Evolutionary conservation across 805 yeast genomes (phyloP).

Genomic region (Teunomyces pallodes): DNA sequence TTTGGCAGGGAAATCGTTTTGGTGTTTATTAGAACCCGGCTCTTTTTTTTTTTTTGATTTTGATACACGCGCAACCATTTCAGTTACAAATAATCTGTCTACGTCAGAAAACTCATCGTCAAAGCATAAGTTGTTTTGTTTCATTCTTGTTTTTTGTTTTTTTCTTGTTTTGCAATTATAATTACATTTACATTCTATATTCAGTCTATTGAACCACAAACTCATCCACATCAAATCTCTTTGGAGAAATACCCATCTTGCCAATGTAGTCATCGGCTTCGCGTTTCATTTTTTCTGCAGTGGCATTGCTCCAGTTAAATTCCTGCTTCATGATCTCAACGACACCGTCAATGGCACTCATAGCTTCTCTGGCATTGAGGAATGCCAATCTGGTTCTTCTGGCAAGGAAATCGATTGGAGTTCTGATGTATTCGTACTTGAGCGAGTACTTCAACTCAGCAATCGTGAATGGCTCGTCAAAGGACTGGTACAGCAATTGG

Average conservation of each 20-base stretch:
- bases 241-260: constrained; percentile 50
- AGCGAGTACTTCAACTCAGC: constrained; percentile 86
- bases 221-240: constrained; percentile 17
- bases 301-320: constrained; percentile 65
- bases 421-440: constrained; percentile 79
- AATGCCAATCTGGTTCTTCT: constrained; percentile 93
- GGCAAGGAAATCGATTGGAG: constrained; percentile 85
- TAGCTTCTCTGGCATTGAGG: constrained; percentile 82
- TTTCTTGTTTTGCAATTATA: neutral
- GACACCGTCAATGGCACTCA: constrained; percentile 76
- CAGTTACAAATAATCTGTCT: too few species aligned
- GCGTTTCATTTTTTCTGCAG: constrained; percentile 51
- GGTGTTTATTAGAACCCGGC: neutral
- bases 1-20: neutral
- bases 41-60: neutral
- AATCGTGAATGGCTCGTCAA: constrained; percentile 82
- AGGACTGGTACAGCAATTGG: constrained; percentile 46
- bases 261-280: constrained; percentile 59
- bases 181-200: neutral
- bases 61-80: neutral
- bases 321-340: constrained; percentile 82
- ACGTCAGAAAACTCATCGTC: neutral
- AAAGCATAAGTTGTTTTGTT: neutral
- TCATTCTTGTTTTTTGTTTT: neutral
- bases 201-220: constrained; percentile 14